phyloP scores from a whole-genome alignment of 805 yeast species.

The Kuraishia hungarica region DNA sequence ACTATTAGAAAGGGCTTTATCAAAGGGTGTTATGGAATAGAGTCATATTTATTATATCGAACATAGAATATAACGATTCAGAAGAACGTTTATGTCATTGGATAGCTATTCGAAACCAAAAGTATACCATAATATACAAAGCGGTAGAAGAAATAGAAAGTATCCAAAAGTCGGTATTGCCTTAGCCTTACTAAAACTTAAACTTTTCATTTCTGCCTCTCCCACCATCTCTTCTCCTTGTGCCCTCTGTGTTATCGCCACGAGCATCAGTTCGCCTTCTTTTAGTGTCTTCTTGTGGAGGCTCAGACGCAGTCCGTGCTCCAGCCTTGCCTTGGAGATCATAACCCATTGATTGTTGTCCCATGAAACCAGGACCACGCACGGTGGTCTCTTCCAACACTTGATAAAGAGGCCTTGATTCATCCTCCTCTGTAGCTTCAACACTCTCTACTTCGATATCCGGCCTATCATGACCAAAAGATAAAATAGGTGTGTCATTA shows the following conservation, averaged over 20 bases:
- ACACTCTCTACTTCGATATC: conserved; percentile 8
- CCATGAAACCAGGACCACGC: not conserved
- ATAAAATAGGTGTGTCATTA: conserved; percentile 17
- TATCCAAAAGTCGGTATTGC: not conserved
- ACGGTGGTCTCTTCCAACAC: conserved; percentile 2
- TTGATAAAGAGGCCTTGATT: not conserved
- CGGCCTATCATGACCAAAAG: conserved; percentile 12
- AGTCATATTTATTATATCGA: no score
- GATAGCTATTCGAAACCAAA: no score
- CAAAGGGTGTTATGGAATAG: no score
- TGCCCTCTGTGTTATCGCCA: not conserved
- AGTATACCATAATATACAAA: no score
- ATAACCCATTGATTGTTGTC: not conserved
- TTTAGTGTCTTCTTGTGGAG: not conserved
- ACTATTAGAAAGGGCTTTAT: no score
- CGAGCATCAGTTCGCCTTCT: not conserved
- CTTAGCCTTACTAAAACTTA: not conserved
- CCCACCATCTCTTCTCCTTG: not conserved
- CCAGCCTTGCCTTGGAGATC: not conserved
- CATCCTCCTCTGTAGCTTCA: conserved; percentile 10
- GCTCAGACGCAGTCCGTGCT: not conserved
- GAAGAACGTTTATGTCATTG: no score
- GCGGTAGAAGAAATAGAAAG: no score
- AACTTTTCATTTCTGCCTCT: conserved; percentile 1
- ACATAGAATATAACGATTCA: no score